phyloP scores from a whole-genome alignment of 768 basidiomycete genomes.

The Phaeotremella skinneri region DNA sequence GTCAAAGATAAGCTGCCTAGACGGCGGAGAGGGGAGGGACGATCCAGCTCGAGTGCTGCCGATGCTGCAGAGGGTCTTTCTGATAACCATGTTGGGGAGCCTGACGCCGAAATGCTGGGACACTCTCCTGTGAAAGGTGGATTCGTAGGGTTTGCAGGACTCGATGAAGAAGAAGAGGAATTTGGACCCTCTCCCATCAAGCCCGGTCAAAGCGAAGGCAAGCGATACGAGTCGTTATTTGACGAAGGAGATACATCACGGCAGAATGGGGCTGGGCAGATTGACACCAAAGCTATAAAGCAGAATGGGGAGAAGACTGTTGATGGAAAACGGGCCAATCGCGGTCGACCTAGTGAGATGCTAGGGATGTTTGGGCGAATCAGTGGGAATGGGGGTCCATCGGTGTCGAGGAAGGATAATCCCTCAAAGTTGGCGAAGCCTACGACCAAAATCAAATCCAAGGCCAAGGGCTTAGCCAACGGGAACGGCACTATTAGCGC shows the following conservation, averaged over 20 bases:
- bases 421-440: neutral
- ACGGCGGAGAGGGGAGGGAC: constrained; percentile 13
- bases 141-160: constrained; percentile 1
- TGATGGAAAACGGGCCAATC: neutral
- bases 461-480: constrained; percentile 1
- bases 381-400: too few species aligned
- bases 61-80: neutral
- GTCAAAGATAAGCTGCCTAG: constrained; percentile 25
- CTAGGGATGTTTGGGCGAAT: constrained; percentile 13
- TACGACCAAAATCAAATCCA: neutral
- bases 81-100: constrained; percentile 2
- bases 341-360: constrained; percentile 8
- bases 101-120: too few species aligned
- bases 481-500: neutral
- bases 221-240: constrained; percentile 28
- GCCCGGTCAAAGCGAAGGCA: constrained; percentile 4
- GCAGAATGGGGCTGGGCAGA: neutral
- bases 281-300: too few species aligned
- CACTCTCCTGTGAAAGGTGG: neutral
- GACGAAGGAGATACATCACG: constrained; percentile 10
- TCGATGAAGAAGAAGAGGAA: constrained; percentile 26
- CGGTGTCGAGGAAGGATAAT: too few species aligned
- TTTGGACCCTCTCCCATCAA: constrained; percentile 42
- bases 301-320: neutral
- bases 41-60: constrained; percentile 5